phyloP scores from a whole-genome alignment of 2,329 filamentous ascomycete species.

The Colletotrichum acutatum region DNA sequence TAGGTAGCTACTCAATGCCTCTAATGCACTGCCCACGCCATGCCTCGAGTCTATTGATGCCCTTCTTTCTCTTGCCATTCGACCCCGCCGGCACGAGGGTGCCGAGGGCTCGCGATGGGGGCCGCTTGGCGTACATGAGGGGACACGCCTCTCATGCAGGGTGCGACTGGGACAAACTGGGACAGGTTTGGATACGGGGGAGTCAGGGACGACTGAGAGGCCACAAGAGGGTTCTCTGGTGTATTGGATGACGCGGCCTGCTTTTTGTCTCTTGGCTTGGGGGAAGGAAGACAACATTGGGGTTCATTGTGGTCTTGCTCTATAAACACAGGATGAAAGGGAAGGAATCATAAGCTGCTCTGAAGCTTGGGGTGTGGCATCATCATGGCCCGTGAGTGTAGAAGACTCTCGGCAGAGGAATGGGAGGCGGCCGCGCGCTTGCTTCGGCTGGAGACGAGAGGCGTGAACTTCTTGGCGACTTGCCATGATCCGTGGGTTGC shows the following conservation, averaged over 20 bases:
- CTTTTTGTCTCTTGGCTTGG: background rate
- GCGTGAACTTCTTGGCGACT: background rate
- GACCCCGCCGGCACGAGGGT: constrained; percentile 31
- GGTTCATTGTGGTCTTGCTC: background rate
- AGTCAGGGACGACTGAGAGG: background rate
- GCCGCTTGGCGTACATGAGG: constrained; percentile 28
- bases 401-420: background rate
- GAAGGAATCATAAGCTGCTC: background rate
- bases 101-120: constrained; percentile 29
- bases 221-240: background rate
- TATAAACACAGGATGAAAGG: background rate
- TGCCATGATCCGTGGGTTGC: background rate
- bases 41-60: background rate
- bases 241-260: constrained; percentile 27
- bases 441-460: background rate
- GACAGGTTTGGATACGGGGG: background rate
- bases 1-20: background rate
- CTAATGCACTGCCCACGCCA: background rate
- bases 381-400: background rate
- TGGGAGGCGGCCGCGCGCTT: constrained; percentile 32
- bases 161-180: constrained; percentile 3
- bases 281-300: background rate
- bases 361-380: background rate
- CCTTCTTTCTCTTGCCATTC: background rate
- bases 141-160: constrained; percentile 7